Evolutionary conservation across 148 eudicot species (phyloP), one percentile per base, ranked within the genome.

Genomic region (Spergularia marina): DNA sequence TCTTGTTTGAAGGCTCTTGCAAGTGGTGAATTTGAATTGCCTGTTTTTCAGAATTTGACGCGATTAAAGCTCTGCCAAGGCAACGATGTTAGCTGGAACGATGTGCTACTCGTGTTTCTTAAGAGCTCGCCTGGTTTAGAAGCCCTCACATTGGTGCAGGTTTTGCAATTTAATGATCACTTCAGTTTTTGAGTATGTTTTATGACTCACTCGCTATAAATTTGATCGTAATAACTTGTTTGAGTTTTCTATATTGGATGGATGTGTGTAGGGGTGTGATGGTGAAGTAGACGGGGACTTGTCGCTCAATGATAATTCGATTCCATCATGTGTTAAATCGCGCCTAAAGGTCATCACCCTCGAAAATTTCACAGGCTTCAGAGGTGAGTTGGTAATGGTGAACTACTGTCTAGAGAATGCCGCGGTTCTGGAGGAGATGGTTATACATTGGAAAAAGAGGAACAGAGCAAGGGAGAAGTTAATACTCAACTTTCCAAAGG

Each of bases 1-100:
- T 78, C 23, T 71, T 63, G 56, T 23, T 36, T 36, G 75, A 61
- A 78, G 80, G 80, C 80, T 53, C 75, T 78, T 40, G 21, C 69
- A 0, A 68, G 73, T 76, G 78, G 78, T 16, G 66, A 76, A 1
- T 67, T 21, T 57, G 15, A 68, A 56, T 47, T 75, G 13, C 78
- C 78, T 16, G 20, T 65, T 12, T 75, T 75, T 40, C 65, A 20
- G n/a, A 75, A 75, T 20, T 66, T 75, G 78, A 75, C 72, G 30
- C 72, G 72, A 61, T 39, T 75, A 25, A 61, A 75, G 60, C 78
- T 74, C 15, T 61, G 62, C 12, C 49, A 52, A 64, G 77, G 77
- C 63, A 53, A 17, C 16, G 53, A 74, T 74, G 63, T 74, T n/a
- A 74, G 70, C 58, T 74, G 77, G 77, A 36, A 74, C n/a, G 77